These are phyloP conservation scores for Claviceps cyperi DNA, from an alignment of 2,329 filamentous ascomycete species.

Conservation along the genomic window DNA sequence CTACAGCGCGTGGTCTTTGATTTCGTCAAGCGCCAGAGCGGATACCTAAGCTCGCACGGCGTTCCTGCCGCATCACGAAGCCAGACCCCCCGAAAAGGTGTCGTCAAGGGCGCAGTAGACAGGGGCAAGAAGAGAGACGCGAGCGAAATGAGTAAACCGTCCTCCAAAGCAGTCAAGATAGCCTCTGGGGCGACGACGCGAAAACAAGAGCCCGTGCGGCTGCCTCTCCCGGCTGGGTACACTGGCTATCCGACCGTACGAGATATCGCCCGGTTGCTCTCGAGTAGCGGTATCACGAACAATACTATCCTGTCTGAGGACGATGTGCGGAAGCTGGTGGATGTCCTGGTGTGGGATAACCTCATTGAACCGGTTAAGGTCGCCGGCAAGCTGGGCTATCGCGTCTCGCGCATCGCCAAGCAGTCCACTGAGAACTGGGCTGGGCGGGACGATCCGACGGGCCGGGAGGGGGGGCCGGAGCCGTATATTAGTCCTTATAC, in stretches of 20 bases:
- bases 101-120: slow-evolving; percentile 32
- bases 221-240: slow-evolving; percentile 51
- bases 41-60: slow-evolving; percentile 37
- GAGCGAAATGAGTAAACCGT: slow-evolving; percentile 20
- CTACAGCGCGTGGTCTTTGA: slow-evolving; percentile 61
- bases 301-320: slow-evolving; percentile 55
- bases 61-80: slow-evolving; percentile 18
- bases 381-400: slow-evolving; percentile 35
- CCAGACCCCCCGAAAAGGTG: slow-evolving; percentile 41
- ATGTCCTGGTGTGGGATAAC: slow-evolving; percentile 80
- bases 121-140: slow-evolving; percentile 38
- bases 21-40: slow-evolving; percentile 57
- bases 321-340: slow-evolving; percentile 73
- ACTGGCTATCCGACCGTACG: slow-evolving; percentile 66
- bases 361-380: slow-evolving; percentile 54
- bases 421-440: slow-evolving; percentile 28
- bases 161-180: slow-evolving; percentile 16
- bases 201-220: slow-evolving; percentile 23
- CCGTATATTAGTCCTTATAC: slow-evolving; percentile 57
- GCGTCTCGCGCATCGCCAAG: slow-evolving; percentile 34
- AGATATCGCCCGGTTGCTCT: slow-evolving; percentile 63
- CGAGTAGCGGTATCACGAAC: slow-evolving; percentile 52
- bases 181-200: slow-evolving; percentile 5
- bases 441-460: slow-evolving; percentile 22
- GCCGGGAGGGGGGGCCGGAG: slow-evolving; percentile 25